Conservation (phyloP, 1,284 basidiomycete genomes). For the Trichosporon ovoides region DNA sequence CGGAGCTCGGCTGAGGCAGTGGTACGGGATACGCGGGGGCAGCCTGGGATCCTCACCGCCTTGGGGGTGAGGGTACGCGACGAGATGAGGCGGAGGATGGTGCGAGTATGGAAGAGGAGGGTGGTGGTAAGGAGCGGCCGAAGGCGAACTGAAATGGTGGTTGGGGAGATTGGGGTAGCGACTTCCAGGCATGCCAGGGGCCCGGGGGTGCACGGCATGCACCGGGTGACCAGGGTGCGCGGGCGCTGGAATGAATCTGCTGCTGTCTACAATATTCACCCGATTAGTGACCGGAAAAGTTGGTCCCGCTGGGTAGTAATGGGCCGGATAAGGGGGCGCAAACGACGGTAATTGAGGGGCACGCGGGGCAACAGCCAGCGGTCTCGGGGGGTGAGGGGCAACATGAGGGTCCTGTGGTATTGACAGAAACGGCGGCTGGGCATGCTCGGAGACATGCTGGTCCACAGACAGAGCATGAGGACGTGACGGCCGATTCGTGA, state of each 20-base stretch:
- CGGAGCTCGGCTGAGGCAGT: background rate
- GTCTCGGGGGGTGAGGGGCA: background rate
- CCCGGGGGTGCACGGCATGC: no score
- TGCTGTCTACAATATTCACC: conserved; percentile 1
- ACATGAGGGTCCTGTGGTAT: background rate
- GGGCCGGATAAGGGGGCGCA: background rate
- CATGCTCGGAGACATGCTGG: background rate
- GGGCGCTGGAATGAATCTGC: background rate
- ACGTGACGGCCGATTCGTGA: background rate
- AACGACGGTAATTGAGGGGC: conserved; percentile 1
- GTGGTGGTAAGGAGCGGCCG: background rate
- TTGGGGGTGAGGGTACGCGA: background rate
- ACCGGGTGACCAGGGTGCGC: background rate
- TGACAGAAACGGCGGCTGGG: background rate
- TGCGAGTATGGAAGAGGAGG: background rate
- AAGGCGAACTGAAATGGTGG: background rate
- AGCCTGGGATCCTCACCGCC: background rate
- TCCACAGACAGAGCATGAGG: background rate
- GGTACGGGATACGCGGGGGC: background rate
- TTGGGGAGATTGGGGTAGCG: background rate
- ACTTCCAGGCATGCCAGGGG: background rate
- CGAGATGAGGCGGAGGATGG: background rate
- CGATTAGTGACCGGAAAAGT: background rate
- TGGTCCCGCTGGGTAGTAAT: conserved; percentile 3
- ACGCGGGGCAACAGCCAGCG: background rate